These are phyloP conservation scores for Tephrocybe sp. DNA, from an alignment of 768 basidiomycete species.

Conservation along the genomic window DNA sequence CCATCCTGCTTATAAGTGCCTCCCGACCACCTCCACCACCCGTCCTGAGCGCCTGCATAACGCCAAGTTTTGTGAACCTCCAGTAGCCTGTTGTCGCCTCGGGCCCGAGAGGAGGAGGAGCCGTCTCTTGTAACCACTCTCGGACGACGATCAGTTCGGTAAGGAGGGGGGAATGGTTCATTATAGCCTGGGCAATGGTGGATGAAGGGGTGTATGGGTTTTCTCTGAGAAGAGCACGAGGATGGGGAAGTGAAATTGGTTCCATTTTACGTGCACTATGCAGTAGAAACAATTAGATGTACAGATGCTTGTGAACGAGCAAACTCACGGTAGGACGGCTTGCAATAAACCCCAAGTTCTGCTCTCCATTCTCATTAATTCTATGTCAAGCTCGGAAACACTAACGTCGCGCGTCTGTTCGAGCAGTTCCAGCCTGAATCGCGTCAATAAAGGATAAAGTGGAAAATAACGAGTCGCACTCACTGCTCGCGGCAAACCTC, in stretches of 20 bases:
- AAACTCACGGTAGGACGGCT: constrained; percentile 68
- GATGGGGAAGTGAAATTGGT: constrained; percentile 39
- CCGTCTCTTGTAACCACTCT: constrained; percentile 87
- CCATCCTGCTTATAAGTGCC: constrained; percentile 63
- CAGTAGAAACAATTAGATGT: neutral
- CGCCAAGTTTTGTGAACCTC: constrained; percentile 74
- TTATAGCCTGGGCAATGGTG: constrained; percentile 70
- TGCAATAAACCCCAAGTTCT: constrained; percentile 84
- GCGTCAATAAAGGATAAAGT: neutral
- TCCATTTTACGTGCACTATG: constrained; percentile 64
- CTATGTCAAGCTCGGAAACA: constrained; percentile 46
- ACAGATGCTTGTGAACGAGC: neutral
- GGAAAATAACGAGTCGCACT: neutral
- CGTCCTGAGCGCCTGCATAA: constrained; percentile 62
- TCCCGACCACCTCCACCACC: constrained; percentile 39
- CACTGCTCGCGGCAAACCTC: constrained; percentile 2
- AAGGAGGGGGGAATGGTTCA: constrained; percentile 65
- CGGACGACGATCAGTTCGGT: constrained; percentile 76
- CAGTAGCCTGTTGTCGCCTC: constrained; percentile 82
- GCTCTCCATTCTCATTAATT: constrained; percentile 66
- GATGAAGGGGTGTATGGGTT: constrained; percentile 85
- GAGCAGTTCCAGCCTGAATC: constrained; percentile 1
- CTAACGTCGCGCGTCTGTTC: constrained; percentile 34
- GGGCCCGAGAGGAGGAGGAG: constrained; percentile 52
- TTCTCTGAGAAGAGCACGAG: constrained; percentile 53